Conservation (phyloP, 2,329 filamentous ascomycete genomes). For the Aspergillus tamarii region DNA sequence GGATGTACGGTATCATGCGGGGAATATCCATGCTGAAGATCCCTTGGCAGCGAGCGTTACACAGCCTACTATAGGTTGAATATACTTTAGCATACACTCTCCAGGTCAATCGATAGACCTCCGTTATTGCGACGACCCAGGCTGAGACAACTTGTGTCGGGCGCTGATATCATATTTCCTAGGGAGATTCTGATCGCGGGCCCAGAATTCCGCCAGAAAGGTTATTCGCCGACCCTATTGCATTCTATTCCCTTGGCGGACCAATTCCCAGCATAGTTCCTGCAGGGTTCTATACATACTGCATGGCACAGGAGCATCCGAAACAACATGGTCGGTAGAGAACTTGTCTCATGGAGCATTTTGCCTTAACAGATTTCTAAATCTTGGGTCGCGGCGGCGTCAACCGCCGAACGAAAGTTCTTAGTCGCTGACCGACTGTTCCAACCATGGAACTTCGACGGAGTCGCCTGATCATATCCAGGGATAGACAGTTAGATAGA, state of each 20-base stretch:
- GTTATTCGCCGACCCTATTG: conserved; percentile 5
- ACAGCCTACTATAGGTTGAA: background rate
- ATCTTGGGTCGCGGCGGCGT: conserved; percentile 3
- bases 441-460: conserved; percentile 13
- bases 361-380: background rate
- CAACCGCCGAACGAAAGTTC: background rate
- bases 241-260: conserved; percentile 9
- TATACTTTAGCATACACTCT: background rate
- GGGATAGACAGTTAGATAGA: background rate
- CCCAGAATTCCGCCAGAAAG: background rate
- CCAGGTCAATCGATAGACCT: background rate
- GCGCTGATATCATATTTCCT: background rate
- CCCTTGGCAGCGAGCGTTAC: conserved; percentile 20
- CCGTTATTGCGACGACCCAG: background rate
- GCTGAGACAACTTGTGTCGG: background rate
- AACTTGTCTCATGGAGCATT: conserved; percentile 5
- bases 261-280: conserved; percentile 6
- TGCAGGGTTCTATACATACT: background rate
- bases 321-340: background rate
- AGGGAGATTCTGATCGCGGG: background rate
- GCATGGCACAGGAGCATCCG: background rate
- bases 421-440: conserved; percentile 2
- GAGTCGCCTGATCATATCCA: background rate
- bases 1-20: background rate
- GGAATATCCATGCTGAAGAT: conserved; percentile 23